Percentiles rank a stretch among this genome's conserved stretches.
phyloP scores from a whole-genome alignment of 495 filamentous ascomycete species.

The Astrocystis sublimbata region DNA sequence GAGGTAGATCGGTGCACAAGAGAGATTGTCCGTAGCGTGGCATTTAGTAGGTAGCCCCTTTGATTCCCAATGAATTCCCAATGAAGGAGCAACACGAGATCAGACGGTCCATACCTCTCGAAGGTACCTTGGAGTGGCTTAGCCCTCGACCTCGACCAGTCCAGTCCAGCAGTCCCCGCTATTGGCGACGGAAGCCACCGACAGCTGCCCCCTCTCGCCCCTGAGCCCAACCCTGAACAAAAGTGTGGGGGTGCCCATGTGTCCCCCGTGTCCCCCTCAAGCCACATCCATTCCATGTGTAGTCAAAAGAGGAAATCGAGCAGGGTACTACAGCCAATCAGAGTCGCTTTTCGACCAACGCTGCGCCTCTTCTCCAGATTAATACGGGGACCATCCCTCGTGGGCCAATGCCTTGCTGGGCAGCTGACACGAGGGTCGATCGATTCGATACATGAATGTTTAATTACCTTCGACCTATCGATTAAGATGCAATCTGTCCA shows the following conservation, averaged over 20 bases:
- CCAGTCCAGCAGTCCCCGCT: neutral
- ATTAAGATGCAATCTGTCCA: slow-evolving; percentile 9
- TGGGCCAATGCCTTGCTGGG: slow-evolving; percentile 6
- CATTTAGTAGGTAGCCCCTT: slow-evolving; percentile 11
- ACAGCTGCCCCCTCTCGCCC: slow-evolving; percentile 4
- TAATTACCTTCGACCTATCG: neutral
- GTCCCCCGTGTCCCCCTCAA: slow-evolving; percentile 10
- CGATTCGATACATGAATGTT: slow-evolving; percentile 2
- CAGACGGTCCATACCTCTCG: slow-evolving; percentile 14
- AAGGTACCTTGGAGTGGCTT: slow-evolving; percentile 7
- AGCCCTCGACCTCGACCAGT: neutral
- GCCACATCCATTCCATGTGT: slow-evolving; percentile 3
- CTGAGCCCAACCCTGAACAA: neutral
- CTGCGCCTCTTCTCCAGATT: slow-evolving; percentile 1
- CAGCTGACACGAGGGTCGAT: slow-evolving; percentile 9
- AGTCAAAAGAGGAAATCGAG: slow-evolving; percentile 18
- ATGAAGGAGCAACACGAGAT: slow-evolving; percentile 12
- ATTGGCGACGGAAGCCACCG: slow-evolving; percentile 11
- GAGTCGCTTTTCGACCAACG: neutral
- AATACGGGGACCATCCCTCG: neutral
- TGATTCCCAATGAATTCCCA: slow-evolving; percentile 1
- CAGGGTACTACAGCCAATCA: slow-evolving; percentile 18
- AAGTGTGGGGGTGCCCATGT: slow-evolving; percentile 1
- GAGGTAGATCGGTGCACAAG: neutral
- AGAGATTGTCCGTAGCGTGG: neutral